Percentiles rank a stretch among this genome's conserved stretches.
Conservation (phyloP, 2,329 filamentous ascomycete species). For the Alternaria brassicae region DNA sequence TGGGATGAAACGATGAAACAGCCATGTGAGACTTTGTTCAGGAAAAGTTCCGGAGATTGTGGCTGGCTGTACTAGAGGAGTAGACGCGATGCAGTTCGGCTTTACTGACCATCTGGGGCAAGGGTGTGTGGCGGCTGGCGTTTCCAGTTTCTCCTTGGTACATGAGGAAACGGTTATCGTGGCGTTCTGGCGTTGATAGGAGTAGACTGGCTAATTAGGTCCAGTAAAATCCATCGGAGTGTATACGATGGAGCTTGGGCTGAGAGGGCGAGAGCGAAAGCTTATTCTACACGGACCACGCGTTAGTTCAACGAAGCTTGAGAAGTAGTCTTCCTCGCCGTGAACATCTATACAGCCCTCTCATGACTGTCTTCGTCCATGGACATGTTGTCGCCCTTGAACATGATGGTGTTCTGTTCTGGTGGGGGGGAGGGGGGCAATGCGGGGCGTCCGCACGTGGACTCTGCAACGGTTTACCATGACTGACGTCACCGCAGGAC, state of each 20-base stretch:
- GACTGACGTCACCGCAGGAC: conserved; percentile 11
- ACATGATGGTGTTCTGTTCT: not conserved
- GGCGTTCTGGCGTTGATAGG: not conserved
- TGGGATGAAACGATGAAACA: not conserved
- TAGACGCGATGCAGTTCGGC: not conserved
- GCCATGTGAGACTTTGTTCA: not conserved
- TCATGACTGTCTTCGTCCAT: not conserved
- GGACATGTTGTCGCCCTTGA: too few species aligned
- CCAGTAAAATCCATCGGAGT: not conserved
- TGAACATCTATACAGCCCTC: not conserved
- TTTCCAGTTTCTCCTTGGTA: not conserved
- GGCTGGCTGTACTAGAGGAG: not conserved
- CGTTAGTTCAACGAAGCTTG: not conserved
- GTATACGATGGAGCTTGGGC: not conserved
- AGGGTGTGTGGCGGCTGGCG: not conserved
- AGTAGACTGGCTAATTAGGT: not conserved
- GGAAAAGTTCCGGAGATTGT: conserved; percentile 8
- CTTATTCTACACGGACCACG: not conserved
- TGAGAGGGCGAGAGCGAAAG: not conserved
- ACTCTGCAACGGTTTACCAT: not conserved
- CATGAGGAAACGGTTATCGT: not conserved
- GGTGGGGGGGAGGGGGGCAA: conserved; percentile 3
- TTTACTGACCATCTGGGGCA: not conserved
- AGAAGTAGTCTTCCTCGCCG: not conserved
- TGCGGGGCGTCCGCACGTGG: conserved; percentile 14